These are phyloP conservation scores for Plantago ovata DNA, from an alignment of 257 asterid species.

Conservation along the genomic window DNA sequence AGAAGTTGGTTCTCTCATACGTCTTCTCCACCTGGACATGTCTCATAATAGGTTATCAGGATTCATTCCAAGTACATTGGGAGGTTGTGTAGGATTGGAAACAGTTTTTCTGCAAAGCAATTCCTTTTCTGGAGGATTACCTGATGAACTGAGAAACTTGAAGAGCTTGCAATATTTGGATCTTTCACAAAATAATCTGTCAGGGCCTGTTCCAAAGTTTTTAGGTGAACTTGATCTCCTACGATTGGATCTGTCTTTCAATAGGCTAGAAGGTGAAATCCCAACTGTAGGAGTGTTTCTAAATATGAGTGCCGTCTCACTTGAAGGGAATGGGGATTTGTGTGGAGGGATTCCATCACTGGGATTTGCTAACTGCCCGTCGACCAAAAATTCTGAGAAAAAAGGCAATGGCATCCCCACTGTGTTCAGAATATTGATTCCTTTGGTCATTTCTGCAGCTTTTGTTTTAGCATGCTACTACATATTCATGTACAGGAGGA, in stretches of 20 bases:
- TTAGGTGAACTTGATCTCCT: background rate
- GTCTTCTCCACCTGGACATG: constrained; percentile 9
- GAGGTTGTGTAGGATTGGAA: background rate
- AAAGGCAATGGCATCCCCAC: background rate
- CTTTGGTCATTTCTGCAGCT: background rate
- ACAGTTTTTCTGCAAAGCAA: background rate
- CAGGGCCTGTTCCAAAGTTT: constrained; percentile 1
- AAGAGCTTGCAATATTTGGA: constrained; percentile 1
- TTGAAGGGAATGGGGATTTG: background rate
- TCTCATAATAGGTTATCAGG: constrained; percentile 25
- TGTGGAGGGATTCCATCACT: constrained; percentile 1
- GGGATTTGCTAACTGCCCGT: background rate
- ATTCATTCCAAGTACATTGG: background rate
- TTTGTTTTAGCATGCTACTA: constrained; percentile 2
- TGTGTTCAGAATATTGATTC: background rate
- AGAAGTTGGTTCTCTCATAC: constrained; percentile 18
- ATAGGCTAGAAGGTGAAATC: background rate
- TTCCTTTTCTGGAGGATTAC: background rate
- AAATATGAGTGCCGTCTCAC: background rate
- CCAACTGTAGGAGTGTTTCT: constrained; percentile 1
- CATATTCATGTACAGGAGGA: background rate
- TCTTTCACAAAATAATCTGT: background rate
- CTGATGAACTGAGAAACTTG: background rate
- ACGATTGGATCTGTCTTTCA: background rate
- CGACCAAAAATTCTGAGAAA: background rate